Percentiles rank a stretch among this genome's conserved stretches.
Conservation (phyloP, 768 basidiomycete species). For the Leucogyrophana mollusca region DNA sequence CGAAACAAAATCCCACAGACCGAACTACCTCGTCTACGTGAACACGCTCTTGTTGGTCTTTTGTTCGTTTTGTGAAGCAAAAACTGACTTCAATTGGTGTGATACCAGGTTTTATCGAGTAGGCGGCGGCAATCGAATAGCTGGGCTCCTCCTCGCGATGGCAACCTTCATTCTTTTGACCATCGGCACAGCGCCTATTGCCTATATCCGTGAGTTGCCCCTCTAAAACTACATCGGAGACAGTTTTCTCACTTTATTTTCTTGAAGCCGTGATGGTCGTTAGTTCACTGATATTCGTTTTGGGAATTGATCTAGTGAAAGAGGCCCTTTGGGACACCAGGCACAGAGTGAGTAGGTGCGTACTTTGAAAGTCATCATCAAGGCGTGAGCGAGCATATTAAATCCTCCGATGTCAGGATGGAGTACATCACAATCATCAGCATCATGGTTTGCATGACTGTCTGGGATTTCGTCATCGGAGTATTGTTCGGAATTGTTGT, state of each 20-base stretch:
- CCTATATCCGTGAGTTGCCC: slow-evolving; percentile 75
- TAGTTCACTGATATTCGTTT: slow-evolving; percentile 87
- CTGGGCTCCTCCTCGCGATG: slow-evolving; percentile 82
- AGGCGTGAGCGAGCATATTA: no score
- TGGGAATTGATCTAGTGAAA: slow-evolving; percentile 92
- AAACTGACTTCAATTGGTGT: neutral
- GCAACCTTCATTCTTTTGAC: slow-evolving; percentile 72
- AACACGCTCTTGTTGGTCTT: slow-evolving; percentile 70
- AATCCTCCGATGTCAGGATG: slow-evolving; percentile 39
- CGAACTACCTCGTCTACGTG: slow-evolving; percentile 87
- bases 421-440: slow-evolving; percentile 84
- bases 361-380: slow-evolving; percentile 8
- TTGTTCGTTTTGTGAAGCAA: neutral
- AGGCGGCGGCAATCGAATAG: slow-evolving; percentile 80
- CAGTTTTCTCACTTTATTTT: slow-evolving; percentile 1
- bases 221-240: neutral
- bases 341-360: slow-evolving; percentile 76
- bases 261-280: slow-evolving; percentile 84
- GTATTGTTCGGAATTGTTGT: slow-evolving; percentile 90
- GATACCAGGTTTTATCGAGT: slow-evolving; percentile 82
- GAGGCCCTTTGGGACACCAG: slow-evolving; percentile 97
- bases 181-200: slow-evolving; percentile 86
- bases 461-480: slow-evolving; percentile 92
- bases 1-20: slow-evolving; percentile 38
- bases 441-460: slow-evolving; percentile 91